Evolutionary conservation across 2,329 filamentous ascomycete species (phyloP).

Genomic region (Endoconidiophora polonica): DNA sequence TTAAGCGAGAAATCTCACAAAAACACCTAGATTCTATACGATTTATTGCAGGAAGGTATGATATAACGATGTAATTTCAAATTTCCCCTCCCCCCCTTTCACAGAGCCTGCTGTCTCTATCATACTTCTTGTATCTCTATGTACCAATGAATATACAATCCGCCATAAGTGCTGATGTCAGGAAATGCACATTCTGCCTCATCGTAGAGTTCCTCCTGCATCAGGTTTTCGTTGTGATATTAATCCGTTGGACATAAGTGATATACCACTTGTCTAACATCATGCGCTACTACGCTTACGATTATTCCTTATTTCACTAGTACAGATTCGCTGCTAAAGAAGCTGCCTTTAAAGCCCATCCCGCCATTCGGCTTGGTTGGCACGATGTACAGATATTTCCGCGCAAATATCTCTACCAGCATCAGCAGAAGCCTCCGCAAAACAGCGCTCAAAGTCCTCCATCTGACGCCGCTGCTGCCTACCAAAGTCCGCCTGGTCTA

Average conservation of each 20-base stretch:
- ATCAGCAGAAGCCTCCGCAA: neutral
- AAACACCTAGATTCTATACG: slow-evolving; percentile 15
- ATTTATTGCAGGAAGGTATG: slow-evolving; percentile 23
- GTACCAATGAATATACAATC: too few relatives aligned
- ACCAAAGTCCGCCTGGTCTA: neutral
- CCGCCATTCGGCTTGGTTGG: slow-evolving; percentile 39
- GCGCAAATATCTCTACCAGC: neutral
- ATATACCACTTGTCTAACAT: neutral
- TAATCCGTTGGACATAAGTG: too few relatives aligned
- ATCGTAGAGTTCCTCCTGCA: too few relatives aligned
- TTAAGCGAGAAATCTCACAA: too few relatives aligned
- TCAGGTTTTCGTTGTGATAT: too few relatives aligned
- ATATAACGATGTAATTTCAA: neutral
- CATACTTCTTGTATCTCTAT: too few relatives aligned
- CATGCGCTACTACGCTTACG: too few relatives aligned
- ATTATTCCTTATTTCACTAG: too few relatives aligned
- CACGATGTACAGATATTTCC: slow-evolving; percentile 37
- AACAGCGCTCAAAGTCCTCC: slow-evolving; percentile 2
- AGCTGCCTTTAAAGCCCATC: slow-evolving; percentile 56
- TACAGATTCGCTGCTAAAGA: slow-evolving; percentile 56
- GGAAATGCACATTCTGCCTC: too few relatives aligned
- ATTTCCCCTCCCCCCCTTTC: neutral
- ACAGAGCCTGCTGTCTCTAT: neutral
- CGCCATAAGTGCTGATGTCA: too few relatives aligned
- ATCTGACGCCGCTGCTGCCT: neutral